Base-by-base conservation (phyloP, 352 stramenopile species). In the Globisporangium polare region DNA sequence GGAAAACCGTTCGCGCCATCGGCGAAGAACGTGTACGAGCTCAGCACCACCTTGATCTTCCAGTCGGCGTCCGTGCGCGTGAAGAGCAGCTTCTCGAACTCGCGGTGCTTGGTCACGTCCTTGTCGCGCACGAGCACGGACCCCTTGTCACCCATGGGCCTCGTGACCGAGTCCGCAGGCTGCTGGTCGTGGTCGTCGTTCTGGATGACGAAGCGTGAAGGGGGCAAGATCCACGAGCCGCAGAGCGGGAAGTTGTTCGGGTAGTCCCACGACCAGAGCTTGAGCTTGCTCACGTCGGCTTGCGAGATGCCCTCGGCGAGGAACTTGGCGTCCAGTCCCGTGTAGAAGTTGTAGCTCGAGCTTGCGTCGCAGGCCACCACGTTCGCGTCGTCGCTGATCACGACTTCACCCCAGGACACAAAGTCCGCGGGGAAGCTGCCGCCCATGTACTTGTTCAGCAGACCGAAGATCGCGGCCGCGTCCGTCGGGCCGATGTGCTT, bases 161-260 rank as follows among this genome's bases (percentile, higher is more conserved):
- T 74, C 10, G 78, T 73, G 3, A 67, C 71, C 7, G 73, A 85
- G 13, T 73, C 79, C 0, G 69, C 63, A 26, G 69, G 67, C 53
- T 90, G 79, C 56, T 90, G 81, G 63, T 90, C 81, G 57, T 84
- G 74, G 58, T 90, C 81, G 37, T 89, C 81, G 56, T 89, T 90
- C 58, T 90, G 81, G n/a, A 90, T 71, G 35, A 88, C 81, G 29
- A 87, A 86, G 3, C 81, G 74, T 22, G 72, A 74, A 3, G 77
- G 47, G 18, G 77, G 73, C n/a, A 88, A 49, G 51, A 87, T 80
- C 73, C 80, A 90, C 12, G 65, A 77, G 10, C 75, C 77, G 33
- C 75, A 86, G 29, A 75, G 64, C 3, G 81, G 79, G 54, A 77
- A 72, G 20, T 82, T 60, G 24, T 70, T 82, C 10, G 81, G 79